Percentiles rank a stretch among this genome's conserved stretches.
phyloP scores from a whole-genome alignment of 139 green algal species.

The Chlorokybus atmophyticus region DNA sequence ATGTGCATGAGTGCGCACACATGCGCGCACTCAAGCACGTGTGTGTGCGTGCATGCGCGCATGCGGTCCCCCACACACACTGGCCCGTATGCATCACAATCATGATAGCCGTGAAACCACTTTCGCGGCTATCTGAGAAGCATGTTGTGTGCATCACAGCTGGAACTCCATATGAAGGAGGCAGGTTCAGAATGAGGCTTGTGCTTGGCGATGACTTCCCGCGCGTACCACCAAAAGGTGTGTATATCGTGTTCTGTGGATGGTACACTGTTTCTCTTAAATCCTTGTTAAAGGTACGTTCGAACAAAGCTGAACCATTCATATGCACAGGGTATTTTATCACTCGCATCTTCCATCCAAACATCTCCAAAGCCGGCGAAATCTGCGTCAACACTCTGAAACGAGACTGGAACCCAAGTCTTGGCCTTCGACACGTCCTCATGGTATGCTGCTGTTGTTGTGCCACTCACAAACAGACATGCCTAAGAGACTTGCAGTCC shows the following conservation, averaged over 20 bases:
- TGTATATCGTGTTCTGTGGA: no score
- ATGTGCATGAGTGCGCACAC: background rate
- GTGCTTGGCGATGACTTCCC: slow-evolving; percentile 33
- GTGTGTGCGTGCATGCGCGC: background rate
- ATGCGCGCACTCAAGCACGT: background rate
- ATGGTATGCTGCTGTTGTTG: no score
- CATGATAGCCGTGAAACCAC: background rate
- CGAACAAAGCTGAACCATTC: background rate
- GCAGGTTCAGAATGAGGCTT: slow-evolving; percentile 66
- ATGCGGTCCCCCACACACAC: background rate
- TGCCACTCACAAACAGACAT: no score
- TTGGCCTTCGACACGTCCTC: slow-evolving; percentile 67
- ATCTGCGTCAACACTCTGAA: slow-evolving; percentile 98
- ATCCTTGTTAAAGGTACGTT: no score
- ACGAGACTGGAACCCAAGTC: slow-evolving; percentile 73
- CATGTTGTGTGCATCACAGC: slow-evolving; percentile 24
- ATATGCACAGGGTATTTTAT: slow-evolving; percentile 55
- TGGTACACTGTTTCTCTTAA: no score
- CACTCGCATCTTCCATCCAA: slow-evolving; percentile 95
- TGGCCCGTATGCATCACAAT: background rate
- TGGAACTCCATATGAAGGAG: slow-evolving; percentile 79
- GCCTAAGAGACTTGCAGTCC: no score
- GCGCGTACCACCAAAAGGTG: slow-evolving; percentile 32
- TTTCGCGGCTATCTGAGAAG: background rate
- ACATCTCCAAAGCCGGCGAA: slow-evolving; percentile 72